Evolutionary conservation across 2,329 filamentous ascomycete genomes (phyloP), one percentile per base, ranked within the genome.

Genomic region (Pyrenophora tritici-repentis): DNA sequence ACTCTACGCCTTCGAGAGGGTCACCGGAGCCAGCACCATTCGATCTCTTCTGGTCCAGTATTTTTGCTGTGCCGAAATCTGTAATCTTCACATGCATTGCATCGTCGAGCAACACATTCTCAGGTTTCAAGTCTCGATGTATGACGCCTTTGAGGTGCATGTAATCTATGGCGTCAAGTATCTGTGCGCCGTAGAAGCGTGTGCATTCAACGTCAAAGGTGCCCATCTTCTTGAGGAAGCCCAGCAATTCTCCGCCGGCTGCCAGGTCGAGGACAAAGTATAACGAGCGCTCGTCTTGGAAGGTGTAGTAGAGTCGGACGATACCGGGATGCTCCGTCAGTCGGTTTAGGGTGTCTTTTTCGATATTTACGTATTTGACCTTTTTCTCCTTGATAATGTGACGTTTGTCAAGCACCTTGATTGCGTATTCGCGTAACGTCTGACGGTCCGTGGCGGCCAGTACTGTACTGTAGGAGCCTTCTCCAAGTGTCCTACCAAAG

Each of bases 341-440:
- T 57, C 94, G 87, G 71, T 99, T 99, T 48, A 99, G 80, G 0
- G 94, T 97, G 75, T 99, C 93, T 78, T 97, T 97, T 75, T 99
- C 94, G 66, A 99, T 99, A 75, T 97, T 99, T 75, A 99, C 94
- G 70, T 99, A 99, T 81, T 99, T 99, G 68, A 99, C 96, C 81
- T 99, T 99, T 76, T 96, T 97, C 77, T 99, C 94, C 76, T 97
- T 99, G 80, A 99, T 99, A 69, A 99, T 99, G 74, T 99, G 94
- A 66, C 91, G 86, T 77, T 99, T 99, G 76, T 99, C 94, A 39
- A 99, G 83, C 13, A 99, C 93, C 74, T 99, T 99, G 76, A 99
- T 92, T 20, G 94, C 94, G 70, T 97, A 97, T 73, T 99, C 93
- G 67, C 96, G 96, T 50, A 95, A 78, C 1, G 91, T 96, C 73